These are phyloP conservation scores for Scutellaria baicalensis DNA, from an alignment of 257 asterid genomes.

Conservation along the genomic window DNA sequence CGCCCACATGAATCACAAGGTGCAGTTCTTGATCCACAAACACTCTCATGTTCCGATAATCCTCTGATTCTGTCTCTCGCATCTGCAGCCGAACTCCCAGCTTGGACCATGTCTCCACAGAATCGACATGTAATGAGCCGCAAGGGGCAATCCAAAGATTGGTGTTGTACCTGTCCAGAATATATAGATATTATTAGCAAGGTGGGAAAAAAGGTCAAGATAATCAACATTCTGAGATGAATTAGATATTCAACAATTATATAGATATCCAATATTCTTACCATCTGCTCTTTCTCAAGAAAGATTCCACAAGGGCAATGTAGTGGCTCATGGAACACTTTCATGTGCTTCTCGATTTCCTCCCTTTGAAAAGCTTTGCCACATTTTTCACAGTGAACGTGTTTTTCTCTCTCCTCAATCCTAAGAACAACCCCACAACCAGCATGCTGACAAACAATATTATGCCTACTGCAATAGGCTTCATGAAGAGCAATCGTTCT, in stretches of 20 bases:
- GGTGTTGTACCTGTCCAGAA: constrained; percentile 74
- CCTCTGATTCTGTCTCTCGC: constrained; percentile 83
- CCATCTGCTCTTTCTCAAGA: constrained; percentile 93
- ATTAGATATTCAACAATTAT: neutral
- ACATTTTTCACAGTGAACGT: constrained; percentile 84
- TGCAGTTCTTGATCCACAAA: constrained; percentile 91
- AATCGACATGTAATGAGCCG: constrained; percentile 76
- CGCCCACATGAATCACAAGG: constrained; percentile 98
- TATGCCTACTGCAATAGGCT: constrained; percentile 85
- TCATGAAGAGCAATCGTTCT: constrained; percentile 79
- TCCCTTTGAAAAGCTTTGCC: constrained; percentile 69
- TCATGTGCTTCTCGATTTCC: constrained; percentile 89
- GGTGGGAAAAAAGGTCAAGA: neutral
- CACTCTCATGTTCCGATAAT: constrained; percentile 78
- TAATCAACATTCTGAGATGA: neutral
- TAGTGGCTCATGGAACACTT: constrained; percentile 92
- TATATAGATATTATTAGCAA: neutral
- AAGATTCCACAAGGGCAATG: constrained; percentile 79
- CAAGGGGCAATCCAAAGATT: constrained; percentile 64
- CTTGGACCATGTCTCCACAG: constrained; percentile 98
- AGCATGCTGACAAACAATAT: constrained; percentile 58
- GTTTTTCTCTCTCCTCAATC: constrained; percentile 66
- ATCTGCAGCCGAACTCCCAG: constrained; percentile 74
- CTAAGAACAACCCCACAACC: constrained; percentile 87
- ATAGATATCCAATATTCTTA: constrained; percentile 18